Evolutionary conservation across 2,329 filamentous ascomycete species (phyloP).

Genomic region (Escovopsis weberi): DNA sequence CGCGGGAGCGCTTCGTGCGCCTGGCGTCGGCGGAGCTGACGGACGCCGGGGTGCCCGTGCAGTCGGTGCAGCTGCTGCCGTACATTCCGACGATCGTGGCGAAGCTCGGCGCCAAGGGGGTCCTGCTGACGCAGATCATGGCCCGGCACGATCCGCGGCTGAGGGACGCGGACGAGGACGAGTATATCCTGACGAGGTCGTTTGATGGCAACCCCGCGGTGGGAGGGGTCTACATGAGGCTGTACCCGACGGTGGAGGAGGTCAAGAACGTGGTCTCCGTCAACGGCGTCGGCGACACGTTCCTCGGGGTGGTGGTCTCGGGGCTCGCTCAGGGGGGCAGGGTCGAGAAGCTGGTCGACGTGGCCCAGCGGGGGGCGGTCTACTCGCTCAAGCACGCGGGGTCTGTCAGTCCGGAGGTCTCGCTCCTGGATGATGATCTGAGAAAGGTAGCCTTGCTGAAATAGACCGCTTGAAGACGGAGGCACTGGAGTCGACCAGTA

Average conservation of each 20-base stretch:
- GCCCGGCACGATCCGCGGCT: slow-evolving; percentile 52
- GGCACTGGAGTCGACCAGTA: no score
- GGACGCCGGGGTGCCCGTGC: slow-evolving; percentile 69
- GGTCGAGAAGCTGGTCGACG: slow-evolving; percentile 49
- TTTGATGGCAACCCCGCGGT: slow-evolving; percentile 35
- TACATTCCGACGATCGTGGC: slow-evolving; percentile 76
- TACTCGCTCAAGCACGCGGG: slow-evolving; percentile 62
- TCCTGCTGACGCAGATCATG: slow-evolving; percentile 61
- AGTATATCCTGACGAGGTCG: slow-evolving; percentile 57
- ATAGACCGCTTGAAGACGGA: neutral
- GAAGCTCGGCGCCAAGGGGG: slow-evolving; percentile 65
- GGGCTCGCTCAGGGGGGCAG: slow-evolving; percentile 49
- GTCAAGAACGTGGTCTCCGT: slow-evolving; percentile 70
- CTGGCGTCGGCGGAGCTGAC: slow-evolving; percentile 55
- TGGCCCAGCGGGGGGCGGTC: slow-evolving; percentile 71
- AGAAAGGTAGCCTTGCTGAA: slow-evolving; percentile 9
- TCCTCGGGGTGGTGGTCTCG: slow-evolving; percentile 72
- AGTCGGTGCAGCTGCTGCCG: slow-evolving; percentile 71
- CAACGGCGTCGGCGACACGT: slow-evolving; percentile 89
- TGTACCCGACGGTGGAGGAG: slow-evolving; percentile 51
- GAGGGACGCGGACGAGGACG: slow-evolving; percentile 42
- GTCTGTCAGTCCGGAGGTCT: slow-evolving; percentile 50
- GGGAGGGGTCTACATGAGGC: slow-evolving; percentile 70
- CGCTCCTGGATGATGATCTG: slow-evolving; percentile 28
- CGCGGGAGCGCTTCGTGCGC: slow-evolving; percentile 55